Evolutionary conservation across 2,329 filamentous ascomycete species (phyloP).

Genomic region (Volutella citrinella): DNA sequence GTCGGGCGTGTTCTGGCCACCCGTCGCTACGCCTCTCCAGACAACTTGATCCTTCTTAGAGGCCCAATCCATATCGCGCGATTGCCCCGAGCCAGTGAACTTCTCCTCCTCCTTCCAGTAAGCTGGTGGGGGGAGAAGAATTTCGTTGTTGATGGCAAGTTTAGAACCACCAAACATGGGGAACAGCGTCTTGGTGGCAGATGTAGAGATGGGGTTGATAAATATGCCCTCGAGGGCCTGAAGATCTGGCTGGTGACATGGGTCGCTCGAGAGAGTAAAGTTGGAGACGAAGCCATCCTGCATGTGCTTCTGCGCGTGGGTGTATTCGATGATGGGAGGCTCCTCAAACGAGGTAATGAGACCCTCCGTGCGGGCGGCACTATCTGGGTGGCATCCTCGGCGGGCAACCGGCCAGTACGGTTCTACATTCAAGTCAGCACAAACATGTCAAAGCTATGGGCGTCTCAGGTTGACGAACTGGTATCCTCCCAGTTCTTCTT

Average conservation of each 20-base stretch:
- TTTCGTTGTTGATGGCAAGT: constrained; percentile 66
- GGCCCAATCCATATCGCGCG: constrained; percentile 53
- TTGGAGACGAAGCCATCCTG: constrained; percentile 60
- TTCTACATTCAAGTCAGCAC: constrained; percentile 29
- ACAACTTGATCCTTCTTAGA: constrained; percentile 53
- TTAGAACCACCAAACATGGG: constrained; percentile 70
- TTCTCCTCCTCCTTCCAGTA: constrained; percentile 64
- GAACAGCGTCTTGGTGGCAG: constrained; percentile 55
- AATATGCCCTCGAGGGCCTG: constrained; percentile 63
- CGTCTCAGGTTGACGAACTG: constrained; percentile 33
- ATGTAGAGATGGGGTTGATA: constrained; percentile 56
- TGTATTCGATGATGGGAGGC: constrained; percentile 43
- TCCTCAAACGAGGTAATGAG: constrained; percentile 42
- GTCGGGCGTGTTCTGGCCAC: constrained; percentile 53
- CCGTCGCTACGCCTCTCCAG: constrained; percentile 68
- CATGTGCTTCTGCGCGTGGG: constrained; percentile 46
- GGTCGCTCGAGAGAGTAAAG: constrained; percentile 56
- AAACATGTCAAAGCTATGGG: neutral
- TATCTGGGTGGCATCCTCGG: constrained; percentile 61
- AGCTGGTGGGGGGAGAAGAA: constrained; percentile 66
- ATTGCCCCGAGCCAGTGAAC: constrained; percentile 56
- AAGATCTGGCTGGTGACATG: constrained; percentile 65
- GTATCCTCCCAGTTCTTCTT: constrained; percentile 49
- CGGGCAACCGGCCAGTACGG: constrained; percentile 57
- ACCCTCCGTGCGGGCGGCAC: constrained; percentile 51